A percentile compares a stretch with the other conserved stretches of the same genome.
Evolutionary conservation across 169 alveolate species (phyloP).

Genomic region (Cardiosporidium cionae): DNA sequence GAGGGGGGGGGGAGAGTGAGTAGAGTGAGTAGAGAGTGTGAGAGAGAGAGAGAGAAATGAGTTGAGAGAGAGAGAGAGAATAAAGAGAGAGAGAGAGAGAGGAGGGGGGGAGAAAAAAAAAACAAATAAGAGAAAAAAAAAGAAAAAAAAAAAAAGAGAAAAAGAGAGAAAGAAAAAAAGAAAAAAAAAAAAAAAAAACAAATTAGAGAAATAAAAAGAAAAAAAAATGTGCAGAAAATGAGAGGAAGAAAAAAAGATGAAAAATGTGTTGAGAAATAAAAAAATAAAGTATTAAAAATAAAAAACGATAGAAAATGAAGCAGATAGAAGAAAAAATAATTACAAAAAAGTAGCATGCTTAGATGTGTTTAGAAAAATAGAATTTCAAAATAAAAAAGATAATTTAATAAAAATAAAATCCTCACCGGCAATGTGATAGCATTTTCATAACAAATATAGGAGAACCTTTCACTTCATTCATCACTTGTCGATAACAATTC

Average conservation of each 20-base stretch:
- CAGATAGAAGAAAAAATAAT: neutral
- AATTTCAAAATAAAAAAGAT: neutral
- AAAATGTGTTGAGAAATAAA: neutral
- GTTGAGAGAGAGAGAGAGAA: too few relatives aligned
- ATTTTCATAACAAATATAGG: conserved; percentile 61
- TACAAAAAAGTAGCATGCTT: too few relatives aligned
- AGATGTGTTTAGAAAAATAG: neutral
- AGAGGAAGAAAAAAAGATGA: neutral
- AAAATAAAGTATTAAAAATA: neutral
- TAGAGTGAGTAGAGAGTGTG: neutral
- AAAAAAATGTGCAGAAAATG: neutral
- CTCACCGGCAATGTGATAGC: neutral
- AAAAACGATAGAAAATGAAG: neutral
- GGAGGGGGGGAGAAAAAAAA: too few relatives aligned
- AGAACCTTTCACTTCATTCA: conserved; percentile 52
- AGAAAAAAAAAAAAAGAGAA: neutral
- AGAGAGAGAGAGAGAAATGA: neutral
- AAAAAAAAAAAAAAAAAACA: neutral
- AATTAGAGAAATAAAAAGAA: neutral
- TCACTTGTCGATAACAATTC: conserved; percentile 43
- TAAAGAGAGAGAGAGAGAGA: neutral
- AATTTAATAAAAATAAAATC: neutral
- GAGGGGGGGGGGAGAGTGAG: too few relatives aligned
- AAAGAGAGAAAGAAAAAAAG: neutral
- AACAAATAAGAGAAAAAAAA: neutral